phyloP scores from a whole-genome alignment of 441 rosid genomes.

The Bruguiera hainesii region DNA sequence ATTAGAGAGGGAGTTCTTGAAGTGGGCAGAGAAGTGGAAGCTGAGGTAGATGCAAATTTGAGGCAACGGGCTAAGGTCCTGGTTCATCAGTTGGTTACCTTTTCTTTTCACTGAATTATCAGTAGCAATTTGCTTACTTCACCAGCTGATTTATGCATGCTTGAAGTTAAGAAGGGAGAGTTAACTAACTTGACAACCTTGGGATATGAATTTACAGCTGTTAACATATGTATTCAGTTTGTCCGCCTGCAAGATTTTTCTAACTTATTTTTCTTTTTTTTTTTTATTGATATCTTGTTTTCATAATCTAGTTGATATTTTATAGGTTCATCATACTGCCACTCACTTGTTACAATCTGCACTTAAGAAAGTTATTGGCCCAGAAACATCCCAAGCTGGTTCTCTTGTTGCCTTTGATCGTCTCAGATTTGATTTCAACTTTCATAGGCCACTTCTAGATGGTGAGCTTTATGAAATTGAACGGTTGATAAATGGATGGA shows the following conservation, averaged over 20 bases:
- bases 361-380: conserved; percentile 75
- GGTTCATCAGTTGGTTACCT: conserved; percentile 9
- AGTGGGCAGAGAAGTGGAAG: conserved; percentile 93
- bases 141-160: neutral
- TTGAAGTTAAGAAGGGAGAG: neutral
- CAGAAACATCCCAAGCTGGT: conserved; percentile 96
- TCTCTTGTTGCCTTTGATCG: conserved; percentile 96
- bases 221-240: no score
- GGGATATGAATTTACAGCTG: no score
- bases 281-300: neutral
- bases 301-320: conserved; percentile 7
- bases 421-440: conserved; percentile 91
- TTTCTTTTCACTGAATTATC: neutral
- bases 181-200: neutral
- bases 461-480: conserved; percentile 74
- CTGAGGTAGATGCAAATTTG: conserved; percentile 63
- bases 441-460: conserved; percentile 63
- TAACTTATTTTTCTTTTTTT: neutral
- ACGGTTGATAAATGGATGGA: conserved; percentile 73
- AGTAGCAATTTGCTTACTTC: neutral
- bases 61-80: conserved; percentile 83
- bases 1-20: conserved; percentile 68
- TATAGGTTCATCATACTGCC: conserved; percentile 95
- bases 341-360: conserved; percentile 95
- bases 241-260: neutral